Percentiles rank a stretch among this genome's conserved stretches.
These are phyloP conservation scores for Talaromyces sp. DNA, from an alignment of 2,329 filamentous ascomycete genomes.

Conservation along the genomic window DNA sequence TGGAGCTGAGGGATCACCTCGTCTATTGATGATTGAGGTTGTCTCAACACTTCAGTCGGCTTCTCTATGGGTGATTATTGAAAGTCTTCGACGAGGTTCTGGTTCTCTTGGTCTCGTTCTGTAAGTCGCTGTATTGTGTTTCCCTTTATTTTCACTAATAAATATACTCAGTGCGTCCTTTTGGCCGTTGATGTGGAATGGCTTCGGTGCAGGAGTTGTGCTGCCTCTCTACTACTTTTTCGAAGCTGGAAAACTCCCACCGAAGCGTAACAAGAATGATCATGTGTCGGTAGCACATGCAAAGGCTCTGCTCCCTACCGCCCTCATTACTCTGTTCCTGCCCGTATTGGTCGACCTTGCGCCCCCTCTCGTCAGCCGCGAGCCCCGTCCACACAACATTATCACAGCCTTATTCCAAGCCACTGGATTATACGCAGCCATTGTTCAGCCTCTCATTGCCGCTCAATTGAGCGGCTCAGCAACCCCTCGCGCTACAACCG, in stretches of 20 bases:
- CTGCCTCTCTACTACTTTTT: not conserved
- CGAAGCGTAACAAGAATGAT: not conserved
- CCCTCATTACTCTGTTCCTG: not conserved
- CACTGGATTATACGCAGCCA: not conserved
- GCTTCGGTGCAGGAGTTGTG: not conserved
- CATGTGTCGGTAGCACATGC: not conserved
- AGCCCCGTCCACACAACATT: not conserved
- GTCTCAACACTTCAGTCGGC: not conserved
- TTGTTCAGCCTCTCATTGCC: not conserved
- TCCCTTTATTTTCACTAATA: not conserved
- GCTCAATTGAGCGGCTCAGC: not conserved
- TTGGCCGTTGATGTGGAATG: conserved; percentile 1
- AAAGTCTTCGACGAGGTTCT: not conserved
- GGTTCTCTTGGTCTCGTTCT: not conserved
- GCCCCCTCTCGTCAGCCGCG: not conserved
- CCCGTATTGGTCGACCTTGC: not conserved
- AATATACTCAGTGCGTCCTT: not conserved
- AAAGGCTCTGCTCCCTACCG: not conserved
- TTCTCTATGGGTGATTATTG: not conserved
- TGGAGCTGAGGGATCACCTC: not conserved
- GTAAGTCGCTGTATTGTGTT: not conserved
- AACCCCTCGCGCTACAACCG: not conserved
- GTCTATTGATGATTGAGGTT: not conserved
- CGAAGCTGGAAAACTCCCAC: not conserved
- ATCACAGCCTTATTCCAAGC: not conserved